A percentile compares a stretch with the other conserved stretches of the same genome.
Evolutionary conservation across 345 rosid species (phyloP).

Genomic region (Sonneratia alba): DNA sequence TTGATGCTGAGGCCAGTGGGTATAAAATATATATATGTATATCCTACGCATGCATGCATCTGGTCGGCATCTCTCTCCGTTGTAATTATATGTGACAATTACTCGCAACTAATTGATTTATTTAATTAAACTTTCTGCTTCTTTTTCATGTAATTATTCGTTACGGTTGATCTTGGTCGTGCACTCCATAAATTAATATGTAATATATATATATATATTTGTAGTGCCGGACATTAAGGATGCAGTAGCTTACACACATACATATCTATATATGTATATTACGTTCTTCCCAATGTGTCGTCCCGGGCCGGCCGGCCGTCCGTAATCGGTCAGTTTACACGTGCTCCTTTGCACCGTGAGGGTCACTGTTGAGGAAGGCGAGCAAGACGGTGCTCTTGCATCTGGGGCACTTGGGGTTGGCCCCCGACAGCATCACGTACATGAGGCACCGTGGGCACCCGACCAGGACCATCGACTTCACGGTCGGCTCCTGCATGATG

Average conservation of each 20-base stretch:
- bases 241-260: too few species aligned
- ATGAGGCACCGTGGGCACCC: conserved; percentile 57
- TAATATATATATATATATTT: too few species aligned
- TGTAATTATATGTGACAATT: neutral
- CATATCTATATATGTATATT: neutral
- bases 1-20: neutral
- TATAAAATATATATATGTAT: neutral
- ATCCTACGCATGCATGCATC: too few species aligned
- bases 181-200: too few species aligned
- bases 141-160: too few species aligned
- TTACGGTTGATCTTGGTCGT: too few species aligned
- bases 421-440: conserved; percentile 48
- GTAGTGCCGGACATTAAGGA: too few species aligned
- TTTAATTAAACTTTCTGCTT: neutral
- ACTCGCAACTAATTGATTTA: neutral
- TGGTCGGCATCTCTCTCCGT: too few species aligned
- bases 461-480: conserved; percentile 30
- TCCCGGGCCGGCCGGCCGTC: neutral
- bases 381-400: conserved; percentile 55
- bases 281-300: neutral
- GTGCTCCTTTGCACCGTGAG: conserved; percentile 3
- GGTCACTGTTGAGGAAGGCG: conserved; percentile 23
- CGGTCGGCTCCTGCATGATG: conserved; percentile 1
- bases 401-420: conserved; percentile 44
- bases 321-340: neutral